phyloP scores from a whole-genome alignment of 805 yeast genomes.

The Kluyveromyces aestuarii region DNA sequence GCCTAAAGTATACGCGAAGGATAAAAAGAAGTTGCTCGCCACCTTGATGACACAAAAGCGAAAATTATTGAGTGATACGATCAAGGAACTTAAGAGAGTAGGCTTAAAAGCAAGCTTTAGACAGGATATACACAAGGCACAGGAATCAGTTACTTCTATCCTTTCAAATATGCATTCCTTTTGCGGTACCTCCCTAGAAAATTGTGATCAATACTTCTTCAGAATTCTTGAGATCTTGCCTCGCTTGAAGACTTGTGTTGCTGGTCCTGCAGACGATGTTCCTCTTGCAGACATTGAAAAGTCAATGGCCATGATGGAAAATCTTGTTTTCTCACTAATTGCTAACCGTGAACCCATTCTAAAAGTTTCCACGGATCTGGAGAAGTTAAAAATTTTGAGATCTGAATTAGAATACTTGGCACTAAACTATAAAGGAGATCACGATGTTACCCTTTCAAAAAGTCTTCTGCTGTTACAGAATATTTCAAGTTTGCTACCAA shows the following conservation, averaged over 20 bases:
- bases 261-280: constrained; percentile 58
- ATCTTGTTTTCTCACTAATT: constrained; percentile 50
- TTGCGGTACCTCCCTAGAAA: constrained; percentile 29
- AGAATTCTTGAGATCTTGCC: constrained; percentile 74
- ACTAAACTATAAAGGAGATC: constrained; percentile 13
- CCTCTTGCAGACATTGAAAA: constrained; percentile 63
- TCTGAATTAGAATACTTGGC: constrained; percentile 16
- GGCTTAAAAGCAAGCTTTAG: constrained; percentile 66
- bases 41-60: constrained; percentile 75
- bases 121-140: constrained; percentile 53
- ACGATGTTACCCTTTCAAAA: constrained; percentile 6
- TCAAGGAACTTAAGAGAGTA: constrained; percentile 63
- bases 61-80: constrained; percentile 63
- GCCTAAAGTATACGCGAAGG: constrained; percentile 61
- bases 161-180: constrained; percentile 47
- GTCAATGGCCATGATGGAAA: constrained; percentile 70
- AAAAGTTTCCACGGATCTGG: constrained; percentile 17
- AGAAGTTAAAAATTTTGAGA: constrained; percentile 14
- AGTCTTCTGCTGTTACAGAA: constrained; percentile 8
- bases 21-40: constrained; percentile 60
- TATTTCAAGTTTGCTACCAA: constrained; percentile 28
- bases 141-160: constrained; percentile 53
- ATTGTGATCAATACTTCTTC: constrained; percentile 50
- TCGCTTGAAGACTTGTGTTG: constrained; percentile 56
- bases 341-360: constrained; percentile 41